Conservation (phyloP, 768 basidiomycete species). For the Lepiota brunneoincarnata region DNA sequence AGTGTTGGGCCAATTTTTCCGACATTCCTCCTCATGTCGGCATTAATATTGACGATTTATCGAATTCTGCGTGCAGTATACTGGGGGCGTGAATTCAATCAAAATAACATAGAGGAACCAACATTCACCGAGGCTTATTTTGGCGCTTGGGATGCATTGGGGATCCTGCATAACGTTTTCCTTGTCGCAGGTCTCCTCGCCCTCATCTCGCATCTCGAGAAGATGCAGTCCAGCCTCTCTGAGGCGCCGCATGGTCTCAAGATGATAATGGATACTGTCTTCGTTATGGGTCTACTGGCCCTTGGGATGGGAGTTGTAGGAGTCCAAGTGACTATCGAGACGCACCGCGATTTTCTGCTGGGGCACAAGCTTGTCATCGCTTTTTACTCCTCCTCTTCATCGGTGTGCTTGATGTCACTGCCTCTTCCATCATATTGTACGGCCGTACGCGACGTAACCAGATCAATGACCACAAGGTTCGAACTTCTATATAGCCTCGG, state of each 20-base stretch:
- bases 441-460: not conserved
- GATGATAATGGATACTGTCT: not conserved
- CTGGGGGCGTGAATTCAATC: not conserved
- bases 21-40: slow-evolving; percentile 1
- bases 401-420: not conserved
- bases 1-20: not conserved
- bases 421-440: not conserved
- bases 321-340: not conserved
- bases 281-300: not conserved
- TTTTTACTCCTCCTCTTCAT: not conserved
- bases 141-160: not conserved
- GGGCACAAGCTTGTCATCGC: not conserved
- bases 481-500: not conserved
- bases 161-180: not conserved
- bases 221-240: not conserved
- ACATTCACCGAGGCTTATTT: not conserved
- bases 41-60: not conserved
- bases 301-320: not conserved
- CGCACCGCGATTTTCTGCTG: too few species aligned
- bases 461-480: not conserved
- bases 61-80: not conserved
- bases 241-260: not conserved
- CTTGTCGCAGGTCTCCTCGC: not conserved
- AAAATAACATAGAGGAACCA: not conserved
- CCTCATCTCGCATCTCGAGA: slow-evolving; percentile 1